These are phyloP conservation scores for Candida morakotiae DNA, from an alignment of 805 yeast genomes.

Conservation along the genomic window DNA sequence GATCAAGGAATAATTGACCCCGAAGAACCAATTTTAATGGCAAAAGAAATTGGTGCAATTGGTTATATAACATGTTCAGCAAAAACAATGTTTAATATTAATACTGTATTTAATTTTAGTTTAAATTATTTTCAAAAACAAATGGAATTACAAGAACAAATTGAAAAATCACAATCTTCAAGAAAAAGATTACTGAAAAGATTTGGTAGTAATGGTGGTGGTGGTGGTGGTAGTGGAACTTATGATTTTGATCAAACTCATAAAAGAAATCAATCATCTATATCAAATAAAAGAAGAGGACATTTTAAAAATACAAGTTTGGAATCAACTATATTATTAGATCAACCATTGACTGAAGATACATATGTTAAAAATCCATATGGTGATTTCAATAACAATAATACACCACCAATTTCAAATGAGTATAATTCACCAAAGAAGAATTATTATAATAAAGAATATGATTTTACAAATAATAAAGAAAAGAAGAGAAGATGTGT, in stretches of 20 bases:
- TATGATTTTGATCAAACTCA: constrained; percentile 13
- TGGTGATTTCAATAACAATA: constrained; percentile 16
- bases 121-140: constrained; percentile 40
- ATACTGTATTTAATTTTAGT: constrained; percentile 64
- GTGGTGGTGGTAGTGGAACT: constrained; percentile 14
- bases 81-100: constrained; percentile 60
- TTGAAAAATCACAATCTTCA: constrained; percentile 24
- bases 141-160: constrained; percentile 31
- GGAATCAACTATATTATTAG: constrained; percentile 32
- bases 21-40: constrained; percentile 49
- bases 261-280: constrained; percentile 19
- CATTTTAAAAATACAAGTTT: constrained; percentile 36
- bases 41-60: constrained; percentile 60
- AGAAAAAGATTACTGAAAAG: constrained; percentile 30
- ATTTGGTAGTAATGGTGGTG: constrained; percentile 18
- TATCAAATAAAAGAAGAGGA: constrained; percentile 23
- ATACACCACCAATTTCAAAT: neutral
- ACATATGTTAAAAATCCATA: constrained; percentile 32
- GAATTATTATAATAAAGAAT: constrained; percentile 37
- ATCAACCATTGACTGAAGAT: constrained; percentile 40
- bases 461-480: constrained; percentile 34
- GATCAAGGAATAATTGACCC: constrained; percentile 27
- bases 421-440: constrained; percentile 5
- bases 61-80: constrained; percentile 82
- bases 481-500: constrained; percentile 27